Evolutionary conservation across 768 basidiomycete species (phyloP).

Genomic region (Naganishia vishniacii): DNA sequence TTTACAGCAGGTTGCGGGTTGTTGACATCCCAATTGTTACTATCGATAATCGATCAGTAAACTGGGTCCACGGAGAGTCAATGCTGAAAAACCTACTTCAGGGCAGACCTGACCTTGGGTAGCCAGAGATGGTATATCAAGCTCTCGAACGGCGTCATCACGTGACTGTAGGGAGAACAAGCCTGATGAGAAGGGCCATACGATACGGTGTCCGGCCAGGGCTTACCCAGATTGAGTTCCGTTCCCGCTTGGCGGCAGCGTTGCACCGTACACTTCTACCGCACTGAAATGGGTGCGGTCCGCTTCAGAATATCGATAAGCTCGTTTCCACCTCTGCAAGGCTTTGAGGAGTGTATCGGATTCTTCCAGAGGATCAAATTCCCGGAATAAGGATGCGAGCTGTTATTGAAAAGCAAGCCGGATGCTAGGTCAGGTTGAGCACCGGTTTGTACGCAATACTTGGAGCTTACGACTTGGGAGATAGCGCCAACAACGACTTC

Average conservation of each 20-base stretch:
- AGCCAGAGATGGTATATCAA: constrained; percentile 93
- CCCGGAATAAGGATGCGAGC: constrained; percentile 43
- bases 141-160: constrained; percentile 92
- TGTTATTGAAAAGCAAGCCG: constrained; percentile 67
- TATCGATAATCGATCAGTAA: constrained; percentile 30
- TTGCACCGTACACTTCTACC: constrained; percentile 36
- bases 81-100: constrained; percentile 57
- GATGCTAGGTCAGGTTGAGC: constrained; percentile 45
- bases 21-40: constrained; percentile 81
- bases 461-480: constrained; percentile 64
- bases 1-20: constrained; percentile 69
- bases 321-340: constrained; percentile 47
- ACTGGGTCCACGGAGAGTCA: too few relatives aligned
- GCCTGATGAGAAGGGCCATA: background rate
- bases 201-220: background rate
- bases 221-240: constrained; percentile 8
- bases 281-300: background rate
- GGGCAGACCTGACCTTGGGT: constrained; percentile 81
- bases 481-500: constrained; percentile 91
- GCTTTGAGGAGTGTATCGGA: constrained; percentile 53
- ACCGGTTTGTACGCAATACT: background rate
- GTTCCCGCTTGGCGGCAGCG: constrained; percentile 21
- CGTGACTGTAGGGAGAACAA: background rate
- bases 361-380: constrained; percentile 80
- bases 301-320: constrained; percentile 38